Evolutionary conservation across 176 grass and related monocot genomes (phyloP).

Genomic region (Saccharum spontaneum): DNA sequence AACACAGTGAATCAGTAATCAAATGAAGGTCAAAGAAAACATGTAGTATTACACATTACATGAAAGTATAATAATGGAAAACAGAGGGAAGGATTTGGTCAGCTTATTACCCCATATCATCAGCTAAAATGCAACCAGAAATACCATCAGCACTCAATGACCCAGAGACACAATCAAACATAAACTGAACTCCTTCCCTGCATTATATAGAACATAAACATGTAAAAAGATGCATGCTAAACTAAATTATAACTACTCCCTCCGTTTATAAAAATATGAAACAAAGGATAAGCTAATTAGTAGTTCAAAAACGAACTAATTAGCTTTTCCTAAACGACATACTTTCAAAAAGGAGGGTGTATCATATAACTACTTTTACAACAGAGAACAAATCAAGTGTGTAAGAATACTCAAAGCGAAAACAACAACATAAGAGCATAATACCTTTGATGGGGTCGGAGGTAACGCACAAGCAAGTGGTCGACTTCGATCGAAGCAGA

Average conservation of each 20-base stretch:
- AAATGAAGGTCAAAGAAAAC: constrained; percentile 22
- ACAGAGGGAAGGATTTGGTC: not conserved
- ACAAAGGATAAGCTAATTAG: not conserved
- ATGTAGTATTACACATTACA: constrained; percentile 1
- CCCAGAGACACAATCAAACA: constrained; percentile 99
- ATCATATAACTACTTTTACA: constrained; percentile 12
- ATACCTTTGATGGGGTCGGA: constrained; percentile 94
- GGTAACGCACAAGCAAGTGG: constrained; percentile 74
- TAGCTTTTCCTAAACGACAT: not conserved
- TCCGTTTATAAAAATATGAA: not conserved
- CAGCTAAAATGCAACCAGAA: constrained; percentile 94
- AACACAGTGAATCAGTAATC: constrained; percentile 16
- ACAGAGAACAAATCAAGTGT: constrained; percentile 24
- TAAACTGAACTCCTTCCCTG: constrained; percentile 99
- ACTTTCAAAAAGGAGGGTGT: not conserved
- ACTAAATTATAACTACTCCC: not conserved
- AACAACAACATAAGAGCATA: constrained; percentile 28
- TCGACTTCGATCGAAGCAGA: constrained; percentile 67
- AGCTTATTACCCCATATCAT: constrained; percentile 95
- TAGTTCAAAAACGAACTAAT: not conserved
- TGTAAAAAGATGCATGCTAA: constrained; percentile 32
- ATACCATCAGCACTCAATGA: constrained; percentile 79
- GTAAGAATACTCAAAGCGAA: constrained; percentile 1
- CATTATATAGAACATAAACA: constrained; percentile 43
- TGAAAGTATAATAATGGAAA: constrained; percentile 3